Base-by-base conservation (phyloP, 108 stramenopile genomes). In the Skeletonema costatum region DNA sequence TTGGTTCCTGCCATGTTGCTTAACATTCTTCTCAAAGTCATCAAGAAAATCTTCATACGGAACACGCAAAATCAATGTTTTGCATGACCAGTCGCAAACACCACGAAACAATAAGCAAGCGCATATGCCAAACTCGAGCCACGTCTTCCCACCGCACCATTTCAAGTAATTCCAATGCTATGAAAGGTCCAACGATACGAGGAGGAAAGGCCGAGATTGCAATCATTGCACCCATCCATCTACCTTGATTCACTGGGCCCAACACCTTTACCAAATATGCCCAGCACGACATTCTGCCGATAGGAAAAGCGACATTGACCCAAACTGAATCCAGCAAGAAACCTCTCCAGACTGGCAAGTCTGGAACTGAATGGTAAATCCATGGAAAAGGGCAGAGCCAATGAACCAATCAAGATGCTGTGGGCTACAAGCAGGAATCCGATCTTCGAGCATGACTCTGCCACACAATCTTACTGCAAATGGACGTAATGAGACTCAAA, bases 271-370 rank as follows among this genome's bases (percentile, higher is more conserved):
- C 71, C 60, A 68, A 81, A 81, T 30, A 81, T 58, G 38, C 69
- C 64, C 33, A 85, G 60, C 6, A 81, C 71, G 6, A 82, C 72
- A 69, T 73, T 85, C 84, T 50, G 13, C 84, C 84, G 19, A 85
- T 64, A 48, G 80, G 84, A 66, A 85, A 81, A 10, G 84, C 84
- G 21, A 85, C 65, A 29, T 80, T 82, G 36, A 78, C 73, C 73
- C 17, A 85, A 19, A 31, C 76, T 73, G 61, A 85, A 85, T 1
- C 84, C 84, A 9, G 67, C 10, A 11, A 85, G 64, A 48, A 85
- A 85, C 13, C 83, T 46, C 83, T 46, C 58, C 70, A 72, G 12
- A 76, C 32, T 44, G 78, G 68, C 12, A 85, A 71, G 41, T 64
- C 56, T 3, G 35, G 4, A 25, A 25, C 72, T 50, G 31, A 80